Conservation (phyloP, 352 stramenopile genomes). For the Globisporangium heterothallicum region DNA sequence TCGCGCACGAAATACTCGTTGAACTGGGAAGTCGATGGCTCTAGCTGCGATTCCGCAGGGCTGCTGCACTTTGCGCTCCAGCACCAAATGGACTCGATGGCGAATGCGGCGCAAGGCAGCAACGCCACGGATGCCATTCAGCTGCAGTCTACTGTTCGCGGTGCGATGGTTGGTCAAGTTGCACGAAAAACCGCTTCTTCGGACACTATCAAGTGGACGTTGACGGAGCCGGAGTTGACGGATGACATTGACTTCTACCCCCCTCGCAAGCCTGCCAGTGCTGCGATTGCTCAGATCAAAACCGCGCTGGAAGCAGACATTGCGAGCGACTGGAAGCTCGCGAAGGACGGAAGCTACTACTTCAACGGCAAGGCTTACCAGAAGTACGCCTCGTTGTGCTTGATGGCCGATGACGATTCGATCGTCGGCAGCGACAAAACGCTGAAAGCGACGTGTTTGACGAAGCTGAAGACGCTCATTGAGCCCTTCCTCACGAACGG, state of each 20-base stretch:
- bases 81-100: slow-evolving; percentile 54
- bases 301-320: slow-evolving; percentile 52
- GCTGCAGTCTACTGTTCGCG: slow-evolving; percentile 50
- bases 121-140: slow-evolving; percentile 19
- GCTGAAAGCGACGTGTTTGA: slow-evolving; percentile 38
- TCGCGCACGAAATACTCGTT: slow-evolving; percentile 59
- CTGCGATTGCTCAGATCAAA: slow-evolving; percentile 32
- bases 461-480: slow-evolving; percentile 53
- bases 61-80: slow-evolving; percentile 64
- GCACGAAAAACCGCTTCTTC: slow-evolving; percentile 5
- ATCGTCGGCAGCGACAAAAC: slow-evolving; percentile 43
- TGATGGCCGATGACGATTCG: slow-evolving; percentile 51
- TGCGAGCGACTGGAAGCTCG: slow-evolving; percentile 36
- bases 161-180: slow-evolving; percentile 42
- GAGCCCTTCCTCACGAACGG: slow-evolving; percentile 57
- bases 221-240: slow-evolving; percentile 43
- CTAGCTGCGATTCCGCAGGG: slow-evolving; percentile 30
- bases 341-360: slow-evolving; percentile 52
- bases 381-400: slow-evolving; percentile 74
- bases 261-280: slow-evolving; percentile 20
- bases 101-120: slow-evolving; percentile 13
- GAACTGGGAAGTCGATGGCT: slow-evolving; percentile 49
- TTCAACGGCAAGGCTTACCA: slow-evolving; percentile 74
- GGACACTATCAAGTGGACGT: slow-evolving; percentile 31
- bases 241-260: slow-evolving; percentile 54